These are phyloP conservation scores for Sporisorium iseilematis-ciliati DNA, from an alignment of 1,284 basidiomycete species.

Conservation along the genomic window DNA sequence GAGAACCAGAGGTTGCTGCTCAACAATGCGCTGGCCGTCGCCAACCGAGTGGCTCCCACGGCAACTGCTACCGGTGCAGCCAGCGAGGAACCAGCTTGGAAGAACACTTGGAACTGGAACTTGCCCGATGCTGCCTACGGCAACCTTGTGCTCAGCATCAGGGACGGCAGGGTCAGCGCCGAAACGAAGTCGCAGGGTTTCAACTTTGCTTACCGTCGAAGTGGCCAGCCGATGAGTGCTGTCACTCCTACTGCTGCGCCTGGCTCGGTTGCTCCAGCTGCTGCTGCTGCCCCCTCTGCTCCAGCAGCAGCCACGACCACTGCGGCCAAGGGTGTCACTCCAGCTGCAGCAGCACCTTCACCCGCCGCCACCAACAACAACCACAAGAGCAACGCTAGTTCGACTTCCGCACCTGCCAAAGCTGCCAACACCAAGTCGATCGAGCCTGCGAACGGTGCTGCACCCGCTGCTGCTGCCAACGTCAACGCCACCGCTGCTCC, in stretches of 20 bases:
- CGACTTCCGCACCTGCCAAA: not conserved
- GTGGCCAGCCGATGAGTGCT: constrained; percentile 42
- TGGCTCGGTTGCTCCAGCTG: not conserved
- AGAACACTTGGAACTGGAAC: constrained; percentile 94
- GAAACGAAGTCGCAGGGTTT: constrained; percentile 94
- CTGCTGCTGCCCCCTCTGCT: constrained; percentile 16
- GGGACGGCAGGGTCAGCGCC: constrained; percentile 89
- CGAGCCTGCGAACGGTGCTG: constrained; percentile 18
- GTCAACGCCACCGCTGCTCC: not conserved
- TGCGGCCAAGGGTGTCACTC: not conserved
- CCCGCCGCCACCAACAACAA: constrained; percentile 1
- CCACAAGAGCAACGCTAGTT: constrained; percentile 5
- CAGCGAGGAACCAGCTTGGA: constrained; percentile 79
- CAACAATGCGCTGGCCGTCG: constrained; percentile 87
- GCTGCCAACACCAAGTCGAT: constrained; percentile 5
- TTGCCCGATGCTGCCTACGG: constrained; percentile 92
- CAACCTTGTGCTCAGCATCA: constrained; percentile 85
- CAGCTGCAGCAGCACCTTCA: constrained; percentile 12
- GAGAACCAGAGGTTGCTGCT: constrained; percentile 88
- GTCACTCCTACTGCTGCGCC: constrained; percentile 32
- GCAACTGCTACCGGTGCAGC: constrained; percentile 73
- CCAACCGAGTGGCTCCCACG: constrained; percentile 80
- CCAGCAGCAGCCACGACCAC: constrained; percentile 5
- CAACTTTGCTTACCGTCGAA: constrained; percentile 91
- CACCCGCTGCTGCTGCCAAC: constrained; percentile 5